phyloP scores from a whole-genome alignment of 2,329 filamentous ascomycete genomes.

The Botryosphaeria dothidea region DNA sequence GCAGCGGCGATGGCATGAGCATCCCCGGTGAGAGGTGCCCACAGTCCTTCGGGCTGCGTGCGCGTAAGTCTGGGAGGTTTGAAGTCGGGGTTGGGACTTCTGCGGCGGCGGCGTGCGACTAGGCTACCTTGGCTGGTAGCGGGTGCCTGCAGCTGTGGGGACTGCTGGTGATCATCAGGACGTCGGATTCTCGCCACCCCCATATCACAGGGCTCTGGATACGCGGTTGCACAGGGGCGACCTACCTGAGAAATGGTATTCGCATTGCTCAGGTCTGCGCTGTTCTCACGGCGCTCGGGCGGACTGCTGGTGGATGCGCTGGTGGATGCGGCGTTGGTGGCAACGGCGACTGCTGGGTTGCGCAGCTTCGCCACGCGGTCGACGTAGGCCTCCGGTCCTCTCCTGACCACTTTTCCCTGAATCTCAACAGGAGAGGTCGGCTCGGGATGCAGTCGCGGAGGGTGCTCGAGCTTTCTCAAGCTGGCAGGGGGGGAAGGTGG shows the following conservation, averaged over 20 bases:
- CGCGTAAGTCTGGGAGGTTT: not conserved
- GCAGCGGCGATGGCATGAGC: not conserved
- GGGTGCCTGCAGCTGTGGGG: slow-evolving; percentile 3
- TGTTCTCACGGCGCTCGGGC: not conserved
- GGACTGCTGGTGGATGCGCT: not conserved
- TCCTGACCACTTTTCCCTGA: not conserved
- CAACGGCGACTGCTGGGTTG: not conserved
- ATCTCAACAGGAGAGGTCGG: not conserved
- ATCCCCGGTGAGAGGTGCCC: not conserved
- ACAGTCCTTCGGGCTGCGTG: not conserved
- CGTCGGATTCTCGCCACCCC: not conserved
- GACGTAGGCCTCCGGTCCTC: not conserved
- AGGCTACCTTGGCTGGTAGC: not conserved
- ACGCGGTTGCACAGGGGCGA: too few species aligned
- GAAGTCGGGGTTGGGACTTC: not conserved
- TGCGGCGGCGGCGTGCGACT: not conserved
- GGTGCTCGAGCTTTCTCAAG: not conserved
- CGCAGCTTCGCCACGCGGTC: not conserved
- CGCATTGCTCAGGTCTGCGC: not conserved
- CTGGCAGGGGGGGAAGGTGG: not conserved
- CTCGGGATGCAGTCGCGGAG: not conserved
- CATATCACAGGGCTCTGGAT: too few species aligned
- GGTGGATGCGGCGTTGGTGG: not conserved
- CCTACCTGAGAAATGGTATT: not conserved
- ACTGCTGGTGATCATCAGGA: not conserved